A percentile compares a stretch with the other conserved stretches of the same genome.
Conservation (phyloP, 2,329 filamentous ascomycete species). For the Macrophomina pseudophaseolina region DNA sequence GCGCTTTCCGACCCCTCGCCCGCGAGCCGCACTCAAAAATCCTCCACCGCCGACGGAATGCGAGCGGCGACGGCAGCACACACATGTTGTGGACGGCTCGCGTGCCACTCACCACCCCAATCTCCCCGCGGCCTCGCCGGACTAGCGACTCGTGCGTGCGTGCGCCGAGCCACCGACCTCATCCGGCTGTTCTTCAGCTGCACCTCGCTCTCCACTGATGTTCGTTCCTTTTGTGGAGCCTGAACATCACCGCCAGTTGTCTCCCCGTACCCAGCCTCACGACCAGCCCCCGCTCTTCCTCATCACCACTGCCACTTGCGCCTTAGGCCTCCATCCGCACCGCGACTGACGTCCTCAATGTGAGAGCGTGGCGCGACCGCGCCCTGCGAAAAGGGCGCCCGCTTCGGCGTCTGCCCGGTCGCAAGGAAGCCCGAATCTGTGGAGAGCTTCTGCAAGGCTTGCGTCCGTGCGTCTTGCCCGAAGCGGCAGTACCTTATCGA, state of each 20-base stretch:
- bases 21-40: constrained; percentile 3
- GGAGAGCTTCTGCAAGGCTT: not conserved
- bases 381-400: not conserved
- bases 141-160: constrained; percentile 10
- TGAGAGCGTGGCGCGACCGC: not conserved
- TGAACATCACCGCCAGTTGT: constrained; percentile 16
- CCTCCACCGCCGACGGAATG: constrained; percentile 4
- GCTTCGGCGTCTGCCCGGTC: not conserved
- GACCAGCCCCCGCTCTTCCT: constrained; percentile 8
- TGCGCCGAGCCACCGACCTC: not conserved
- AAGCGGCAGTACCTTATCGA: not conserved
- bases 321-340: not conserved
- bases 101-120: not conserved
- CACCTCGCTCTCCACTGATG: constrained; percentile 18
- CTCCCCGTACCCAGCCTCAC: constrained; percentile 15
- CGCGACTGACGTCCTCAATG: not conserved
- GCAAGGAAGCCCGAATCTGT: not conserved
- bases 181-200: constrained; percentile 1
- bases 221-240: constrained; percentile 7
- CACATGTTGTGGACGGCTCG: not conserved
- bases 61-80: not conserved
- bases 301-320: constrained; percentile 1
- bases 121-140: not conserved
- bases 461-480: constrained; percentile 8
- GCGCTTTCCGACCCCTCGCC: not conserved